These are phyloP conservation scores for Pyrus betulifolia DNA, from an alignment of 306 rosid genomes.

Conservation along the genomic window DNA sequence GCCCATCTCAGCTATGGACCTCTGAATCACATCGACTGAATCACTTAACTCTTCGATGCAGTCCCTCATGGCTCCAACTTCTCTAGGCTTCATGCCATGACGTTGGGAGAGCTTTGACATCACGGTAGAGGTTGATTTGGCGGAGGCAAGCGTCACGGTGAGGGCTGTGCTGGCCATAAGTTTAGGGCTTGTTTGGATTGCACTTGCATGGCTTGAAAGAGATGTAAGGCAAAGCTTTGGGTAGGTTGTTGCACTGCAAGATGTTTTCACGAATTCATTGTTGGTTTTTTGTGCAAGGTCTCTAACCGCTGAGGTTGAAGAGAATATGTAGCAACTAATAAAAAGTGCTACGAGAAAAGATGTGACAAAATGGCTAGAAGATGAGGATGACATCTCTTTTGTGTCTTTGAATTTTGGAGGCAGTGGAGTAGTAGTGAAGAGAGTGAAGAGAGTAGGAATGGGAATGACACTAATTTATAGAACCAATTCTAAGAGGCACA, in stretches of 20 bases:
- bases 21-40: conserved; percentile 42
- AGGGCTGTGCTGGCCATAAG: conserved; percentile 49
- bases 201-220: conserved; percentile 41
- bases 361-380: conserved; percentile 12
- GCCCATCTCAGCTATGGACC: conserved; percentile 49
- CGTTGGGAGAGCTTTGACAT: conserved; percentile 28
- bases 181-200: conserved; percentile 44
- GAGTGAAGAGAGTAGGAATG: conserved; percentile 11
- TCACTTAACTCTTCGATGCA: conserved; percentile 60
- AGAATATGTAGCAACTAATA: neutral
- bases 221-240: conserved; percentile 60
- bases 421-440: conserved; percentile 2
- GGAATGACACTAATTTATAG: conserved; percentile 10
- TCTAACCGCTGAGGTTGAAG: conserved; percentile 12
- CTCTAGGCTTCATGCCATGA: conserved; percentile 30
- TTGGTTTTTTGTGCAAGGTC: conserved; percentile 14
- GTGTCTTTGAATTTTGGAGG: neutral
- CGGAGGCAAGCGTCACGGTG: conserved; percentile 47
- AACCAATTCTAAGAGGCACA: neutral
- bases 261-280: conserved; percentile 52
- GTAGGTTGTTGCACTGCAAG: conserved; percentile 60
- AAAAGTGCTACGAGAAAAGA: conserved; percentile 10
- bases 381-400: neutral
- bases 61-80: conserved; percentile 53
- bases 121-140: conserved; percentile 30